Evolutionary conservation across 129 eudicot genomes (phyloP).

Genomic region (Deinandra increscens): DNA sequence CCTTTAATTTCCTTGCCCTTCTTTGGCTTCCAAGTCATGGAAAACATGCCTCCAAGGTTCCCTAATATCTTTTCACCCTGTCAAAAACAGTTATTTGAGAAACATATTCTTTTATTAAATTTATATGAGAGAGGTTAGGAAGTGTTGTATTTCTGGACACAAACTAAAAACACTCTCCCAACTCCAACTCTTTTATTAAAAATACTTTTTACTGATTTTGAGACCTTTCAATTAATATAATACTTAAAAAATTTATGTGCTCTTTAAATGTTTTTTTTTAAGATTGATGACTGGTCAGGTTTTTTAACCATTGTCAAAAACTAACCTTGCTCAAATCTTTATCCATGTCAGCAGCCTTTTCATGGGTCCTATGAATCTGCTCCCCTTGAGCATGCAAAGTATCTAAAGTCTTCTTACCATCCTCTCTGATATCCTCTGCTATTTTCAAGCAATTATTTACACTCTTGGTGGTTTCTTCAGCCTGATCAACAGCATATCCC

Average conservation of each 20-base stretch:
- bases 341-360: constrained; percentile 73
- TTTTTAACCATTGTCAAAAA: background rate
- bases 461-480: constrained; percentile 68
- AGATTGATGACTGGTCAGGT: background rate
- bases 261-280: no score
- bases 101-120: background rate
- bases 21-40: constrained; percentile 97
- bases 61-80: constrained; percentile 90
- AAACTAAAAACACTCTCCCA: no score
- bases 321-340: constrained; percentile 73
- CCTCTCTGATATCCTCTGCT: constrained; percentile 74
- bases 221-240: no score
- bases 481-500: constrained; percentile 65
- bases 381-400: constrained; percentile 95
- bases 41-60: constrained; percentile 94
- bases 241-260: no score
- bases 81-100: constrained; percentile 14
- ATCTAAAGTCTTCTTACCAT: constrained; percentile 68
- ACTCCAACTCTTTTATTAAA: no score
- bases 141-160: no score
- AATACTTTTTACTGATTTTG: no score
- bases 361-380: constrained; percentile 83
- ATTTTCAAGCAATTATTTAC: constrained; percentile 74
- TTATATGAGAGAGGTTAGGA: no score
- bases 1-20: constrained; percentile 64